Conservation (phyloP, 345 rosid genomes). For the Populus ilicifolia region DNA sequence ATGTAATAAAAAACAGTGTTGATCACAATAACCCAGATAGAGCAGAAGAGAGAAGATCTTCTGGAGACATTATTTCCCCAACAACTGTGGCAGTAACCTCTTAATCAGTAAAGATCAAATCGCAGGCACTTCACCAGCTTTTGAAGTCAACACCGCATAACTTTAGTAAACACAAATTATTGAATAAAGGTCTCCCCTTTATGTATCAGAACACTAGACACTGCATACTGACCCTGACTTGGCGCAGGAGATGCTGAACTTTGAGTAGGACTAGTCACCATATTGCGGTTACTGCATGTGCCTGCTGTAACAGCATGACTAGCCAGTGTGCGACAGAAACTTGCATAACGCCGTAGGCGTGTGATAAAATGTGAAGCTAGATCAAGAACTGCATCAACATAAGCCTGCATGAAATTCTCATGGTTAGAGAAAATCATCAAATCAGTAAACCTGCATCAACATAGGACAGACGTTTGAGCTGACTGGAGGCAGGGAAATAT, state of each 20-base stretch:
- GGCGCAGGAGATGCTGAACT: constrained; percentile 69
- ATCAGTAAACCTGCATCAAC: not conserved
- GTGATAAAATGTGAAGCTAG: constrained; percentile 98
- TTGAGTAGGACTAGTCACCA: constrained; percentile 85
- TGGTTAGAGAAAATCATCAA: constrained; percentile 18
- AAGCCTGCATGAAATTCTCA: constrained; percentile 56
- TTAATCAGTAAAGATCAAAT: not conserved
- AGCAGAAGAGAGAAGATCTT: not conserved
- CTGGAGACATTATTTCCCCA: constrained; percentile 1
- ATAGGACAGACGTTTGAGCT: not conserved
- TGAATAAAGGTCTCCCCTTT: not conserved
- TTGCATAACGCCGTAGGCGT: constrained; percentile 93
- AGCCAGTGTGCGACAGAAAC: constrained; percentile 98
- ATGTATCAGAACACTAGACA: constrained; percentile 1
- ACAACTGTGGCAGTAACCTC: not conserved
- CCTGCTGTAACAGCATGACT: constrained; percentile 94
- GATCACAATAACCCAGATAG: not conserved
- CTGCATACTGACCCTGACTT: constrained; percentile 64
- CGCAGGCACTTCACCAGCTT: not conserved
- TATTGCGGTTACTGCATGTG: constrained; percentile 76
- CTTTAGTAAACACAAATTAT: not conserved
- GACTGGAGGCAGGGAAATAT: not conserved
- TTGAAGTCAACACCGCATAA: not conserved
- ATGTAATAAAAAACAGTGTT: not conserved
- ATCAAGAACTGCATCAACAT: constrained; percentile 98